Evolutionary conservation across 768 basidiomycete genomes (phyloP).

Genomic region (Boletus sp.): DNA sequence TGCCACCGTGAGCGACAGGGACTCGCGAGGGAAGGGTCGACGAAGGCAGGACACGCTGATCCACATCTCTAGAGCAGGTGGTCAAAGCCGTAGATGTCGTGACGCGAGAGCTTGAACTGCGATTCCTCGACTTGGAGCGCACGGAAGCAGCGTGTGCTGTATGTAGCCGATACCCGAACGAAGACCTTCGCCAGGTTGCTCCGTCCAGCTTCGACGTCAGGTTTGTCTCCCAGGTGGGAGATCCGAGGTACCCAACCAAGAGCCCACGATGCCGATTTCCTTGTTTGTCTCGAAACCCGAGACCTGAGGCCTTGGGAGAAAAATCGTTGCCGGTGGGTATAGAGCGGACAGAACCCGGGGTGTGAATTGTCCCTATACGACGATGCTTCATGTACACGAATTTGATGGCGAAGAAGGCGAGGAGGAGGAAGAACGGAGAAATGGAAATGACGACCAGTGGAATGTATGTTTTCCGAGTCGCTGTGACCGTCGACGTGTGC

Average conservation of each 20-base stretch:
- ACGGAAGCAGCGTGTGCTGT: neutral
- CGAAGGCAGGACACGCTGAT: neutral
- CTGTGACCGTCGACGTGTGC: neutral
- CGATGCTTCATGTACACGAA: slow-evolving; percentile 28
- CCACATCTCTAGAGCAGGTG: slow-evolving; percentile 2
- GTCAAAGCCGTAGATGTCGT: slow-evolving; percentile 10
- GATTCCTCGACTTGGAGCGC: neutral
- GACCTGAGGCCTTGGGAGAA: neutral
- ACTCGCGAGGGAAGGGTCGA: neutral
- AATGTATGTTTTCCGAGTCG: neutral
- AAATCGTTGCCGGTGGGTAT: neutral
- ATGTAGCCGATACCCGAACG: slow-evolving; percentile 7
- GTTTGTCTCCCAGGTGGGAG: slow-evolving; percentile 30
- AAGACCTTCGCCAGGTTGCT: slow-evolving; percentile 5
- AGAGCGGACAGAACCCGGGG: neutral
- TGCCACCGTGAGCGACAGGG: neutral
- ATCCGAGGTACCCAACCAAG: slow-evolving; percentile 30
- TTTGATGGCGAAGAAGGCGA: slow-evolving; percentile 20
- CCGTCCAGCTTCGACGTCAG: slow-evolving; percentile 14
- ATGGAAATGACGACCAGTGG: slow-evolving; percentile 15
- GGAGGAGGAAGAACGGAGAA: slow-evolving; percentile 15
- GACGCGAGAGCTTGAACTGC: slow-evolving; percentile 4
- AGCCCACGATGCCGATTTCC: slow-evolving; percentile 10
- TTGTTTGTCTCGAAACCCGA: slow-evolving; percentile 6
- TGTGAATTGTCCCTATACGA: slow-evolving; percentile 27